Percentiles rank a stretch among this genome's conserved stretches.
Evolutionary conservation across 1,139 yeast species (phyloP).

Genomic region (Hansenula anomala): DNA sequence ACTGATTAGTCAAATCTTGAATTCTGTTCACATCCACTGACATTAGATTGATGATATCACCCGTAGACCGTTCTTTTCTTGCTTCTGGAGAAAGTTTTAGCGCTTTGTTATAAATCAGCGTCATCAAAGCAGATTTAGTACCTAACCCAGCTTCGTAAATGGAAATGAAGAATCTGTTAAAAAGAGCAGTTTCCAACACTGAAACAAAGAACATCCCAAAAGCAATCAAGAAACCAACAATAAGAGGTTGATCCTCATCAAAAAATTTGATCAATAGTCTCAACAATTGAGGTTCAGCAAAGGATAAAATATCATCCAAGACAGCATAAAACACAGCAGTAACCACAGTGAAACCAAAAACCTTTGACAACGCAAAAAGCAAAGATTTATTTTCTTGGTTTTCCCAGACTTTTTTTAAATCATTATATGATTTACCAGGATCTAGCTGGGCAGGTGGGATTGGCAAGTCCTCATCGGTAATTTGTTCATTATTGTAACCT

Average conservation of each 20-base stretch:
- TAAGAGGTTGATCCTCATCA: slow-evolving; percentile 33
- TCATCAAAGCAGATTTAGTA: slow-evolving; percentile 44
- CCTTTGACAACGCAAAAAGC: slow-evolving; percentile 35
- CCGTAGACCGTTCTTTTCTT: slow-evolving; percentile 41
- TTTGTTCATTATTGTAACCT: slow-evolving; percentile 40
- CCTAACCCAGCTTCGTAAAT: slow-evolving; percentile 50
- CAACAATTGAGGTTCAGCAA: slow-evolving; percentile 55
- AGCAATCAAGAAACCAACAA: slow-evolving; percentile 50
- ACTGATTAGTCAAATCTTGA: slow-evolving; percentile 45
- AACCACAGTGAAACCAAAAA: slow-evolving; percentile 44
- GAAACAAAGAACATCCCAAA: slow-evolving; percentile 45
- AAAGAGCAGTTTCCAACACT: slow-evolving; percentile 39
- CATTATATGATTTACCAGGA: slow-evolving; percentile 32
- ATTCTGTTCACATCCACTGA: slow-evolving; percentile 57
- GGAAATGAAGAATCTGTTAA: slow-evolving; percentile 47
- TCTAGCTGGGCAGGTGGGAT: slow-evolving; percentile 45
- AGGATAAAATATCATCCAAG: slow-evolving; percentile 38
- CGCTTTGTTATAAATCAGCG: slow-evolving; percentile 47
- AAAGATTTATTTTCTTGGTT: slow-evolving; percentile 35
- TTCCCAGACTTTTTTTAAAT: slow-evolving; percentile 33
- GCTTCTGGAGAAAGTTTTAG: slow-evolving; percentile 44
- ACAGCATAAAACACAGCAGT: slow-evolving; percentile 42
- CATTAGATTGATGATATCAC: slow-evolving; percentile 53
- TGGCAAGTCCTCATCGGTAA: slow-evolving; percentile 48
- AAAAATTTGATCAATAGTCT: slow-evolving; percentile 45